These are phyloP conservation scores for Camellia granthamiana DNA, from an alignment of 148 eudicot species.

Conservation along the genomic window DNA sequence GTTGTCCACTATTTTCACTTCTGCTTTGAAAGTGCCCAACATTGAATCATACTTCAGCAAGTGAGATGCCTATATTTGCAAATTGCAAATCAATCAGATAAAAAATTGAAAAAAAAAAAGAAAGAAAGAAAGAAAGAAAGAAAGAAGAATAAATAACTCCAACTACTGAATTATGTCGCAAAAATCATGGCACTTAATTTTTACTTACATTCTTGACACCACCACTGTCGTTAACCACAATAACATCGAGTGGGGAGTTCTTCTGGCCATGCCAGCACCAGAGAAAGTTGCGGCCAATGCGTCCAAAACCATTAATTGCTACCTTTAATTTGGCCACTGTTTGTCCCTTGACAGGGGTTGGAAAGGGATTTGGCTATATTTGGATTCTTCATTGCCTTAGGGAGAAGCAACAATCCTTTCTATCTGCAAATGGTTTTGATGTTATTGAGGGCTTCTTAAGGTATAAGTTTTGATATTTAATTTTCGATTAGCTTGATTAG, in stretches of 20 bases:
- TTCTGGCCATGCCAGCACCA: conserved; percentile 98
- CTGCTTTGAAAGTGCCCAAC: conserved; percentile 95
- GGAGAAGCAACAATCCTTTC: conserved; percentile 72
- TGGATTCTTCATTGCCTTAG: conserved; percentile 89
- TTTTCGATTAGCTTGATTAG: not conserved
- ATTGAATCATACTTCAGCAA: conserved; percentile 93
- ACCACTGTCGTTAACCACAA: conserved; percentile 95
- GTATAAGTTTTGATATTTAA: conserved; percentile 26
- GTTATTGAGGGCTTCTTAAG: conserved; percentile 68
- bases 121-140: not conserved
- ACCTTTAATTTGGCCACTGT: conserved; percentile 89
- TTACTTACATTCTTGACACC: conserved; percentile 89
- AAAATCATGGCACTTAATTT: not conserved
- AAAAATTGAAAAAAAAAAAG: not conserved
- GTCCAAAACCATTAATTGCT: conserved; percentile 97
- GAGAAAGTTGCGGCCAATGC: conserved; percentile 99
- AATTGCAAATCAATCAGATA: not conserved
- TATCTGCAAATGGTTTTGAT: conserved; percentile 67
- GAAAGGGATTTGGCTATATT: conserved; percentile 15
- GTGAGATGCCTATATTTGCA: conserved; percentile 74
- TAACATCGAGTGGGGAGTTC: conserved; percentile 86
- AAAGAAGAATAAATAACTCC: not conserved
- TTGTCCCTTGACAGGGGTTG: conserved; percentile 60
- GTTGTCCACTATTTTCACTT: conserved; percentile 83
- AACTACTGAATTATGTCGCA: not conserved